Percentiles rank a stretch among this genome's conserved stretches.
Conservation (phyloP, 495 filamentous ascomycete genomes). For the Penicillium waksmanii region DNA sequence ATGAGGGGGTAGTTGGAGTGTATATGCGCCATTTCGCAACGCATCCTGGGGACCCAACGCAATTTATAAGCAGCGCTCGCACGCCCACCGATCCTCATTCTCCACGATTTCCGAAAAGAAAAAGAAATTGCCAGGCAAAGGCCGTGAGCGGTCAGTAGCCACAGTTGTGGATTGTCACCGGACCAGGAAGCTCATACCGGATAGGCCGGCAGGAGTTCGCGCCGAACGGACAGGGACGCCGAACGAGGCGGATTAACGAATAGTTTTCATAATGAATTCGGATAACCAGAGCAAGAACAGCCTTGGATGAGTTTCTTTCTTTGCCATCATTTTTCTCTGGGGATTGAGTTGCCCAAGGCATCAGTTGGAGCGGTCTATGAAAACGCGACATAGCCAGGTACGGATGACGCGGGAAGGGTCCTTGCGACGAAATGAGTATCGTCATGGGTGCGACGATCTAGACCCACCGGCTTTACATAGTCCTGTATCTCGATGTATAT, state of each 20-base stretch:
- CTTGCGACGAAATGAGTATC: slow-evolving; percentile 31
- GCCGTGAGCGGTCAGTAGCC: slow-evolving; percentile 24
- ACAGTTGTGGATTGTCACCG: slow-evolving; percentile 34
- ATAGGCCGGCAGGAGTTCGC: slow-evolving; percentile 29
- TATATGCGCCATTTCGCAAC: slow-evolving; percentile 10
- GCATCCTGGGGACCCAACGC: slow-evolving; percentile 18
- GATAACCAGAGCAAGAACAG: slow-evolving; percentile 15
- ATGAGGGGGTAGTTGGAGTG: slow-evolving; percentile 2
- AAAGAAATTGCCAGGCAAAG: slow-evolving; percentile 20
- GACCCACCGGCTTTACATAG: slow-evolving; percentile 24
- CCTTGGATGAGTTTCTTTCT: slow-evolving; percentile 8
- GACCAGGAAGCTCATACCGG: slow-evolving; percentile 30
- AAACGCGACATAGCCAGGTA: slow-evolving; percentile 21
- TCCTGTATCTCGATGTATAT: slow-evolving; percentile 20
- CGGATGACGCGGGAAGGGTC: slow-evolving; percentile 31
- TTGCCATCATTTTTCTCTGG: slow-evolving; percentile 6
- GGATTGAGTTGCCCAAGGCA: background rate
- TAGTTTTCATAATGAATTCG: slow-evolving; percentile 4
- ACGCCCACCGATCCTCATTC: slow-evolving; percentile 17
- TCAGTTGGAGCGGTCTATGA: background rate
- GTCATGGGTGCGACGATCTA: slow-evolving; percentile 36
- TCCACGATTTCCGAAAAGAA: slow-evolving; percentile 22
- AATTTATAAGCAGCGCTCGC: slow-evolving; percentile 33
- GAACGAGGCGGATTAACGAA: slow-evolving; percentile 6
- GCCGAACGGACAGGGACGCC: slow-evolving; percentile 19